phyloP scores from a whole-genome alignment of 345 rosid genomes.

The Lagerstroemia speciosa region DNA sequence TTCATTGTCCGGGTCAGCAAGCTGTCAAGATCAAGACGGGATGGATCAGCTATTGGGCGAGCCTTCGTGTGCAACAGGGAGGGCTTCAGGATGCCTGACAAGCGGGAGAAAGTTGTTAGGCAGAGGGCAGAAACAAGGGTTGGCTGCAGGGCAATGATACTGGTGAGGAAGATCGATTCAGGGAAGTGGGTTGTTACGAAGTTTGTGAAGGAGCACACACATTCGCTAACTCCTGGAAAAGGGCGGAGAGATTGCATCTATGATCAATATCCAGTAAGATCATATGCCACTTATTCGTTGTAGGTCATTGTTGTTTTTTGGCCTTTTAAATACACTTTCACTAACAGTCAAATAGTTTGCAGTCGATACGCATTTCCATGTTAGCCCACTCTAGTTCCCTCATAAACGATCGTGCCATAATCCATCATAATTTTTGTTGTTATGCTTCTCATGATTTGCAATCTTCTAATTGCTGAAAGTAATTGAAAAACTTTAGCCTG shows the following conservation, averaged over 20 bases:
- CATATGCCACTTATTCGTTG: neutral
- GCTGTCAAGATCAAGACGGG: slow-evolving; percentile 94
- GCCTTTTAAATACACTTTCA: no score
- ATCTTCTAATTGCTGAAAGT: no score
- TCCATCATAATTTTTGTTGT: no score
- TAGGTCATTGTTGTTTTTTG: no score
- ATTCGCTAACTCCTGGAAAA: slow-evolving; percentile 76
- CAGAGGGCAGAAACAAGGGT: slow-evolving; percentile 96
- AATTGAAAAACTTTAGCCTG: no score
- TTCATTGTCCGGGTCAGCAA: slow-evolving; percentile 96
- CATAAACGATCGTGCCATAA: no score
- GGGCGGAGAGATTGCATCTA: slow-evolving; percentile 87
- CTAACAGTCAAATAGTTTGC: no score
- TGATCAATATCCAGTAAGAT: slow-evolving; percentile 95
- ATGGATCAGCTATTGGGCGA: slow-evolving; percentile 90
- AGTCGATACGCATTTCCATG: no score
- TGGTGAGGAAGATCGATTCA: slow-evolving; percentile 88
- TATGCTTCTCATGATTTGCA: no score
- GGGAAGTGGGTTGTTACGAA: slow-evolving; percentile 94
- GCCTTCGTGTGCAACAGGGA: slow-evolving; percentile 97
- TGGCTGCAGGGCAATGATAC: slow-evolving; percentile 97
- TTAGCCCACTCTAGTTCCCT: no score
- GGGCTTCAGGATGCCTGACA: slow-evolving; percentile 87
- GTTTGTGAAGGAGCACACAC: slow-evolving; percentile 87
- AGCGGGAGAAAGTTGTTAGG: slow-evolving; percentile 85